These are phyloP conservation scores for Glycyrrhiza uralensis DNA, from an alignment of 306 rosid species.

Conservation along the genomic window DNA sequence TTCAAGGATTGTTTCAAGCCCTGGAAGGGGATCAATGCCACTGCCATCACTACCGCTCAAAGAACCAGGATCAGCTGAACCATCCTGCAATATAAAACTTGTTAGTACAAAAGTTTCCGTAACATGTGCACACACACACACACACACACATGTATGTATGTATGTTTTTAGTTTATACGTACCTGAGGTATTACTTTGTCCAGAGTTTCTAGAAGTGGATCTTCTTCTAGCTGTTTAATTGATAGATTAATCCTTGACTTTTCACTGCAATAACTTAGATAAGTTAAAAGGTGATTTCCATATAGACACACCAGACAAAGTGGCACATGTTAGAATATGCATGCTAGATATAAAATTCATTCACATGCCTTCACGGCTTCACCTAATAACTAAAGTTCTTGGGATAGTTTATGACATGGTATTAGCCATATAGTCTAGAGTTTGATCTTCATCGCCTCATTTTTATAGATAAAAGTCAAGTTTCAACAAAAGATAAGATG, in stretches of 20 bases:
- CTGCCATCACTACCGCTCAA: slow-evolving; percentile 24
- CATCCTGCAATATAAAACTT: slow-evolving; percentile 45
- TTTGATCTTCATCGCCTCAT: not conserved
- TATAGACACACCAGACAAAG: not conserved
- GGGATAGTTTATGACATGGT: not conserved
- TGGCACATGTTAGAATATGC: not conserved
- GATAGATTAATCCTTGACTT: slow-evolving; percentile 51
- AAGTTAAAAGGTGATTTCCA: not conserved
- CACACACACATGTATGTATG: not conserved
- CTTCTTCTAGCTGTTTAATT: slow-evolving; percentile 87
- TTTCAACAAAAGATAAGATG: not conserved
- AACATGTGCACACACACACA: not conserved
- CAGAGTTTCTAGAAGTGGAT: slow-evolving; percentile 91
- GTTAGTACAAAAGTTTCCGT: not conserved
- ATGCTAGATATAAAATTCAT: not conserved
- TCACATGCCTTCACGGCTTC: not conserved
- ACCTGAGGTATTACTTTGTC: slow-evolving; percentile 98
- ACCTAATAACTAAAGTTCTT: not conserved
- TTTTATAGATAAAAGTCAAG: not conserved
- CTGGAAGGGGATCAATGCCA: slow-evolving; percentile 80
- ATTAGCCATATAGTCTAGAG: not conserved
- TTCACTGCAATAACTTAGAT: slow-evolving; percentile 23
- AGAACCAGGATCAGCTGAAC: slow-evolving; percentile 40
- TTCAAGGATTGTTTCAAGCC: slow-evolving; percentile 77
- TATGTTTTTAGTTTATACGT: slow-evolving; percentile 21